Evolutionary conservation across 331 rosid species (phyloP), one percentile per base, ranked within the genome.

Genomic region (Acacia pycnantha): DNA sequence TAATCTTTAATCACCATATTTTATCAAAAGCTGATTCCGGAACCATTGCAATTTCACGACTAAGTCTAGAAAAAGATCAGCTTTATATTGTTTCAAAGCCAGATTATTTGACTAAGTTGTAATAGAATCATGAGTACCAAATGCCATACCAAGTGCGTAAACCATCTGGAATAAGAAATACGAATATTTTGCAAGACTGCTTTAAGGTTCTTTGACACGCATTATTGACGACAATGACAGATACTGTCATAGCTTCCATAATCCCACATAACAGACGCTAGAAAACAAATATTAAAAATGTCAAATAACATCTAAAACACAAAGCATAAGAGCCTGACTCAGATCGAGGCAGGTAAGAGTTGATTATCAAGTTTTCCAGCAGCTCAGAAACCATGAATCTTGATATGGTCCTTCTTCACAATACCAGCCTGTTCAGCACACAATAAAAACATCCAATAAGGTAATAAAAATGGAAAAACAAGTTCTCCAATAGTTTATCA

Each of bases 351-450:
- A 80, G 35, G 26, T 61, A 70, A 37, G 54, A 22, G 26, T 59
- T 48, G 19, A 69, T 21, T 61, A 67, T 79, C 11, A 16, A 58
- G 43, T 59, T 62, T n/a, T 58, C 43, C 78, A 68, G 56, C 43
- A 14, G 48, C 79, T 84, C 65, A 84, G 79, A 84, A 81, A 84
- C 85, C 87, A 81, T 81, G 85, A 80, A 84, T 81, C 82, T 81
- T 84, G 73, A 81, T 84, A 51, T 77, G 84, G 44, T 85, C 88
- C 88, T 85, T 85, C 85, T 81, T 85, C 80, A 85, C 85, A 3
- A 85, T 71, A 19, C 82, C 82, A 53, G 82, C 87, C 87, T 84
- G 76, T 40, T 48, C 70, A 59, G 24, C 46, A 26, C 48, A 44
- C 58, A 21, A 54, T 44, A 66, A 79, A 68, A 71, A 43, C 37